A percentile compares a stretch with the other conserved stretches of the same genome.
Conservation (phyloP, 768 basidiomycete genomes). For the Lactifluus piperatus region DNA sequence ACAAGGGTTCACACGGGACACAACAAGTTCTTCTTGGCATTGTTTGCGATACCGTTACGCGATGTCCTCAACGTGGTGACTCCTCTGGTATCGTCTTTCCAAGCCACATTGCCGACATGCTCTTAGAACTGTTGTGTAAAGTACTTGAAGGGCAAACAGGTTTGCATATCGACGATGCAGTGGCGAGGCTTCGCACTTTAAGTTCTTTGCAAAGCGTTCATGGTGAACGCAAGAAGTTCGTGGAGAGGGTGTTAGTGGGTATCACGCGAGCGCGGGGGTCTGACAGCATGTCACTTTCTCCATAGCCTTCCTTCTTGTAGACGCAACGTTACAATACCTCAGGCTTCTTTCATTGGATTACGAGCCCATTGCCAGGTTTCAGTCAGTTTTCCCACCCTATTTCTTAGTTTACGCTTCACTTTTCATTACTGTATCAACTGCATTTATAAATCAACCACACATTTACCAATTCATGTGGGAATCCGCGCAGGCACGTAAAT, state of each 20-base stretch:
- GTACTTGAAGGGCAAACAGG: not conserved
- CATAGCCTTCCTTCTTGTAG: too few species aligned
- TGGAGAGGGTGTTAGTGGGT: not conserved
- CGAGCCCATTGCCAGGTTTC: too few species aligned
- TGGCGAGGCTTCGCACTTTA: not conserved
- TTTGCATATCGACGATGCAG: not conserved
- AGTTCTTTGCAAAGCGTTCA: not conserved
- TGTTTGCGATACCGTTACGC: conserved; percentile 18
- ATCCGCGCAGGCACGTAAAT: too few species aligned
- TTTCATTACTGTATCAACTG: too few species aligned
- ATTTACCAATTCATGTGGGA: too few species aligned
- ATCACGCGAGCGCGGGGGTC: not conserved
- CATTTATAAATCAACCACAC: too few species aligned
- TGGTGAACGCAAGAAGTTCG: not conserved
- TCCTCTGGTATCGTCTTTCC: not conserved
- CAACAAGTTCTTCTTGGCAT: not conserved
- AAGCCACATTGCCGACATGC: not conserved
- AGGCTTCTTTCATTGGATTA: too few species aligned
- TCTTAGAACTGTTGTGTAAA: not conserved
- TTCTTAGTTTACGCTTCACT: too few species aligned
- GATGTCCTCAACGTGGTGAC: too few species aligned
- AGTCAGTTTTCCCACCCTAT: too few species aligned
- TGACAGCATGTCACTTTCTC: too few species aligned
- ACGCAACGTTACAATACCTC: too few species aligned
- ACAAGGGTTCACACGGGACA: not conserved